Percentiles rank a stretch among this genome's conserved stretches.
These are phyloP conservation scores for Alternaria rosae DNA, from an alignment of 2,329 filamentous ascomycete genomes.

Conservation along the genomic window DNA sequence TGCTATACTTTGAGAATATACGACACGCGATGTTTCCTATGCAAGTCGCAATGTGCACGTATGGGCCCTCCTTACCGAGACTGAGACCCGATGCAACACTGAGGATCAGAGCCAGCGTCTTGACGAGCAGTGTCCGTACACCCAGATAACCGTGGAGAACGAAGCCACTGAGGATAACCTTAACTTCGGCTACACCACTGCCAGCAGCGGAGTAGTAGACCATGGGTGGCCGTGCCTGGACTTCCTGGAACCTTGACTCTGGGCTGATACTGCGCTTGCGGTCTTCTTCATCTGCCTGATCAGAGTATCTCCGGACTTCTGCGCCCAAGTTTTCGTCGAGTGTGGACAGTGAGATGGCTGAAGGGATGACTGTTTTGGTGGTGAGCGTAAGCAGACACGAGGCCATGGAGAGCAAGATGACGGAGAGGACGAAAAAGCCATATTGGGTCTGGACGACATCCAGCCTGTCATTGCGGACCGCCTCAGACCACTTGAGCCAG, in stretches of 20 bases:
- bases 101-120: constrained; percentile 81
- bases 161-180: constrained; percentile 97
- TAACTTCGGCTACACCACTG: constrained; percentile 95
- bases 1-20: constrained; percentile 91
- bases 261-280: constrained; percentile 53
- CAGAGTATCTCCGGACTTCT: constrained; percentile 44
- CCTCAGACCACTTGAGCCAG: constrained; percentile 72
- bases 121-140: constrained; percentile 83
- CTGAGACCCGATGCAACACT: constrained; percentile 93
- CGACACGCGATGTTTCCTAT: constrained; percentile 95
- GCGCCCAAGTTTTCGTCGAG: constrained; percentile 92
- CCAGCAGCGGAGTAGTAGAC: constrained; percentile 95
- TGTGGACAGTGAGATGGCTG: constrained; percentile 83
- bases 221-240: constrained; percentile 69
- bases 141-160: constrained; percentile 96
- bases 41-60: constrained; percentile 96
- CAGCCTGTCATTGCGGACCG: constrained; percentile 58
- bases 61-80: constrained; percentile 92
- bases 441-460: constrained; percentile 75
- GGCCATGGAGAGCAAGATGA: constrained; percentile 71
- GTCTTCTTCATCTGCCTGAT: constrained; percentile 54
- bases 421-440: constrained; percentile 74
- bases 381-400: constrained; percentile 83
- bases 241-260: constrained; percentile 51
- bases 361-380: constrained; percentile 94